Percentiles rank a stretch among this genome's conserved stretches.
Conservation (phyloP, 1,284 basidiomycete genomes). For the Stygiomarasmius scandens region DNA sequence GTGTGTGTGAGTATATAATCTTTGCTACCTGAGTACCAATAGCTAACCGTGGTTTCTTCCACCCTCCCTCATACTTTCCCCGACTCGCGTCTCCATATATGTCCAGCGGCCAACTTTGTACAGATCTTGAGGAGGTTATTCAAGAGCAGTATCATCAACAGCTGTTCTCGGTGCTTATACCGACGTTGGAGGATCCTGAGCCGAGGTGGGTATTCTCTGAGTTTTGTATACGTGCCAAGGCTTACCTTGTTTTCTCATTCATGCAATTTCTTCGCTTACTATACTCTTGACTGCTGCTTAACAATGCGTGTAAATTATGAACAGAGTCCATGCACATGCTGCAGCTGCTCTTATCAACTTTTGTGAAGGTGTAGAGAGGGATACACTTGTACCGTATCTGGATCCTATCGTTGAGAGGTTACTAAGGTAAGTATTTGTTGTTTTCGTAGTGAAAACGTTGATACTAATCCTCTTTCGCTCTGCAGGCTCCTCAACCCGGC, state of each 20-base stretch:
- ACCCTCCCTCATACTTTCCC: constrained; percentile 10
- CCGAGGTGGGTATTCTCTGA: constrained; percentile 57
- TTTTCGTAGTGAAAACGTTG: background rate
- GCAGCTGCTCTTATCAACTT: constrained; percentile 88
- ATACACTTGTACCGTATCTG: constrained; percentile 72
- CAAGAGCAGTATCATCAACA: constrained; percentile 70
- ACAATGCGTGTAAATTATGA: too few relatives aligned
- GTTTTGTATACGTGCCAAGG: too few relatives aligned
- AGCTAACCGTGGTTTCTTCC: constrained; percentile 3
- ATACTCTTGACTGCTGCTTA: too few relatives aligned
- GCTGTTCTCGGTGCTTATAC: constrained; percentile 71
- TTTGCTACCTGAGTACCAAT: too few relatives aligned
- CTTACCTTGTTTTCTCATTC: too few relatives aligned
- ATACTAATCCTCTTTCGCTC: constrained; percentile 21
- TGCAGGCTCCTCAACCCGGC: constrained; percentile 20
- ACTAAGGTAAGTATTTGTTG: constrained; percentile 17
- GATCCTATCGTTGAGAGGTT: constrained; percentile 77
- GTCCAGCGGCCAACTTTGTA: constrained; percentile 81
- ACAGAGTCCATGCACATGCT: constrained; percentile 81
- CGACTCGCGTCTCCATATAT: background rate
- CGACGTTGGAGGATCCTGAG: constrained; percentile 75
- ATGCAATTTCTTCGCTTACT: too few relatives aligned
- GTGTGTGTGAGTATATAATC: constrained; percentile 73
- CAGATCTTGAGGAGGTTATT: constrained; percentile 82
- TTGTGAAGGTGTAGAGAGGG: constrained; percentile 79